phyloP scores from a whole-genome alignment of 306 rosid species.

The Glycine tomentella region DNA sequence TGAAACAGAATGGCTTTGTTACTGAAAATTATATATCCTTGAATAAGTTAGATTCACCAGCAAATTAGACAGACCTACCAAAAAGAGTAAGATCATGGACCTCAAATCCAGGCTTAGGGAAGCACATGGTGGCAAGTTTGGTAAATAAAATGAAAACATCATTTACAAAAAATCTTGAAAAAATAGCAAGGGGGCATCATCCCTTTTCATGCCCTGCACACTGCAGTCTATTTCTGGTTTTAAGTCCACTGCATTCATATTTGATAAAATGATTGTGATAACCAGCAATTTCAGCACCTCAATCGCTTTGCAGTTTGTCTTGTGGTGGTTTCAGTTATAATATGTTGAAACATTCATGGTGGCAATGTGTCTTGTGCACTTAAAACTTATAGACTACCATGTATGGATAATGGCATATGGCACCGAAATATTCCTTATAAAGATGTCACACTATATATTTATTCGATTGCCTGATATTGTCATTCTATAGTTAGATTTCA shows the following conservation, averaged over 20 bases:
- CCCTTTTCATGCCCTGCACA: neutral
- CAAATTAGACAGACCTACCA: conserved; percentile 21
- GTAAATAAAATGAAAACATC: conserved; percentile 8
- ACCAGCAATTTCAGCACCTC: conserved; percentile 11
- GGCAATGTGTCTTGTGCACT: neutral
- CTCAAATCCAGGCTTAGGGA: neutral
- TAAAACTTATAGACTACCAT: neutral
- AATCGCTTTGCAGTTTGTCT: neutral
- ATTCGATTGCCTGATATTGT: neutral
- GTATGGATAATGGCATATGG: neutral
- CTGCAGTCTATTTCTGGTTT: neutral
- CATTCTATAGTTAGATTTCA: neutral
- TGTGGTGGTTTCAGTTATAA: conserved; percentile 14
- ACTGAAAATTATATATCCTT: conserved; percentile 16
- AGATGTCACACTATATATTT: neutral
- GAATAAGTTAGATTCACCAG: neutral
- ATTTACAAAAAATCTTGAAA: neutral
- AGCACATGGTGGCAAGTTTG: neutral
- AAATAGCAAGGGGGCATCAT: neutral
- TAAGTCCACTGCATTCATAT: neutral
- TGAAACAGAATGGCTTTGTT: conserved; percentile 15
- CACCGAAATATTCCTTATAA: neutral
- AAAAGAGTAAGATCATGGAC: conserved; percentile 4
- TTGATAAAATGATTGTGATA: neutral
- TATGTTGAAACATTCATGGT: neutral